Base-by-base conservation (phyloP, 1,139 yeast genomes). In the Blastobotrys serpentis region DNA sequence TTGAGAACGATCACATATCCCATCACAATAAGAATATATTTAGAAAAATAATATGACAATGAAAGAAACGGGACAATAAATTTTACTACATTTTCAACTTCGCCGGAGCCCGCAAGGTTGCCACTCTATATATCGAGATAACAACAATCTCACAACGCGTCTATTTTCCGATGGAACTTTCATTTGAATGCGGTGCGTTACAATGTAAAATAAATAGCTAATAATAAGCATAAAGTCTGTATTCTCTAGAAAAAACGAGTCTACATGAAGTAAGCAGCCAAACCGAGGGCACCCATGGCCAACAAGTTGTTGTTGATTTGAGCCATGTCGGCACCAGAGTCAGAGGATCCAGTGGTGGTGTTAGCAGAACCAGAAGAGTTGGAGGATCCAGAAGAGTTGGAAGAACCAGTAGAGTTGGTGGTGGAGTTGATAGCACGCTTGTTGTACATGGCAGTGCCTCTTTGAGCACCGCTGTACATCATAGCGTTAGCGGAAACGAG, bases 391-490 rank as follows among this genome's bases (percentile, higher is more conserved):
- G 32, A 7, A 14, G 32, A 29, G 32, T 29, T 29, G 32, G 32
- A 23, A 10, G 26, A 29, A 14, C 32, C 32, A 11, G 32, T 29
- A 4, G 32, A 29, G 32, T 29, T 29, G 32, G 32, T 7, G 32
- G 32, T 29, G 32, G 32, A 29, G 32, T 29, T 29, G 32, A 29
- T 29, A 14, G 32, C 32, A 10, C 32, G 32, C 32, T 29, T 29
- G 32, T 29, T 14, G 32, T 29, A 29, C 32, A 29, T 29, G 13
- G 32, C 32, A 11, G 32, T n/a, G n/a, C n/a, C 32, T 29, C 32
- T 29, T 11, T 29, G 32, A 29, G 32, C 32, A 14, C 32, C 32
- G 32, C 32, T 14, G 13, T 29, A 29, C 32, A 29, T 29, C 32
- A 29, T 29, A 14, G 32, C 32, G 32, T 29, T 29, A 11, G 32